A percentile compares a stretch with the other conserved stretches of the same genome.
These are phyloP conservation scores for Westerdykella aurantiaca DNA, from an alignment of 2,329 filamentous ascomycete genomes.

Conservation along the genomic window DNA sequence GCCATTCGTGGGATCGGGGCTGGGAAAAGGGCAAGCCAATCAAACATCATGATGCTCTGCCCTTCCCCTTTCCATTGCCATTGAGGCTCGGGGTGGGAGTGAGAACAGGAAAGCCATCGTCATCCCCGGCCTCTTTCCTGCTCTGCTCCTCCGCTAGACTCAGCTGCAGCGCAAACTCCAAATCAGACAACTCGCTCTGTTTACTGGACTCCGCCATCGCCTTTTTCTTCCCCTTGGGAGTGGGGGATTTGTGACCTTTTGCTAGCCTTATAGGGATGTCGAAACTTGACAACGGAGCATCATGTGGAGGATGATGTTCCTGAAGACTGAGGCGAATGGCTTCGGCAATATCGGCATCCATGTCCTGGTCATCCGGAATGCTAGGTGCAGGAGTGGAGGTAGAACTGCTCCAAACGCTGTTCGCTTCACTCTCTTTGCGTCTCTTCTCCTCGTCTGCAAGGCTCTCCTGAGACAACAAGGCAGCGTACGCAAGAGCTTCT, in stretches of 20 bases:
- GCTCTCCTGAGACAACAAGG: constrained; percentile 56
- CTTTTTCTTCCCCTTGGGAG: constrained; percentile 16
- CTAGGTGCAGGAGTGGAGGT: constrained; percentile 33
- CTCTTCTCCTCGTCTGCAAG: constrained; percentile 45
- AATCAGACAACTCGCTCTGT: constrained; percentile 48
- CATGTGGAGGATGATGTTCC: constrained; percentile 11
- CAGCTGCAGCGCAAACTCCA: constrained; percentile 58
- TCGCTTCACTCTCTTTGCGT: constrained; percentile 43
- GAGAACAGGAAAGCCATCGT: constrained; percentile 27
- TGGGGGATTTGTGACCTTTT: constrained; percentile 32
- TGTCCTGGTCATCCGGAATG: constrained; percentile 41
- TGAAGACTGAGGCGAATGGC: constrained; percentile 52
- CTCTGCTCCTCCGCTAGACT: constrained; percentile 57
- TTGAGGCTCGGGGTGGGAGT: constrained; percentile 13
- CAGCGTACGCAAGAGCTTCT: constrained; percentile 58
- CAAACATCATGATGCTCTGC: too few species aligned
- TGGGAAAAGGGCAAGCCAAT: too few species aligned
- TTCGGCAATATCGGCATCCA: constrained; percentile 57
- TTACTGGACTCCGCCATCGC: constrained; percentile 38
- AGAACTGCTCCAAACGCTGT: constrained; percentile 33
- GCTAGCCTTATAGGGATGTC: constrained; percentile 45
- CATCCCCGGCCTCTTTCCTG: constrained; percentile 28
- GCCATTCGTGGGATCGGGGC: too few species aligned
- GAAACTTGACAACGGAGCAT: constrained; percentile 15
- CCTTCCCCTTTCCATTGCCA: constrained; percentile 27